Base-by-base conservation (phyloP, 2,329 filamentous ascomycete genomes). In the Parafenestella ontariensis region DNA sequence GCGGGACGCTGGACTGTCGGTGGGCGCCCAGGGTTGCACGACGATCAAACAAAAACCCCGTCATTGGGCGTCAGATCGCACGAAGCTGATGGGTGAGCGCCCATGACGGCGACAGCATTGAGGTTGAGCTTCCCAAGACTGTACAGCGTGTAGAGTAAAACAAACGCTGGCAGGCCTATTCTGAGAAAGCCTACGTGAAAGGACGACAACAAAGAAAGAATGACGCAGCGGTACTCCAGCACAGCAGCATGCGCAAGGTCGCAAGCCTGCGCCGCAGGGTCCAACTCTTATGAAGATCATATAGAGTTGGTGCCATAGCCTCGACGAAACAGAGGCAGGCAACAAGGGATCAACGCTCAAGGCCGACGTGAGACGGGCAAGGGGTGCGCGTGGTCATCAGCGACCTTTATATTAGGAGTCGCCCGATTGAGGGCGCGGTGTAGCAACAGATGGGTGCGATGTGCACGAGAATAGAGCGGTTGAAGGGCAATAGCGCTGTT, bases 271-370 rank as follows among this genome's bases (percentile, higher is more conserved):
- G 56, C 51, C 45, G 63, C 65, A 69, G 68, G 66, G 68, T 65
- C 65, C 64, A 59, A 50, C 41, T 56, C 49, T 58, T 60, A 53
- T 46, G 68, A 57, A 61, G 66, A 71, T 71, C 68, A 43, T 52
- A 26, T 58, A 62, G 61, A 46, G 37, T 61, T 62, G 47, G 33
- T 61, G 57, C 41, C 26, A 52, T 43, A 52, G 46, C 20, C 39
- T 59, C 33, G 53, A 52, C 63, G 59, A 61, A 61, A 54, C 47
- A 62, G 52, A 54, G 24, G 55, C n/a, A 46, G 39, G 53, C 52
- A 52, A 54, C 31, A 52, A 58, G 50, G 7, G 66, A 70, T 66
- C 68, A 62, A 62, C 68, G 45, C 46, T 44, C 53, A 57, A 48
- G 43, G 49, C 49, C 58, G 54, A 53, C 58, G 55, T 50, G 50